Evolutionary conservation across 768 basidiomycete species (phyloP), one percentile per base, ranked within the genome.

Genomic region (Boletus pseudopeckii): DNA sequence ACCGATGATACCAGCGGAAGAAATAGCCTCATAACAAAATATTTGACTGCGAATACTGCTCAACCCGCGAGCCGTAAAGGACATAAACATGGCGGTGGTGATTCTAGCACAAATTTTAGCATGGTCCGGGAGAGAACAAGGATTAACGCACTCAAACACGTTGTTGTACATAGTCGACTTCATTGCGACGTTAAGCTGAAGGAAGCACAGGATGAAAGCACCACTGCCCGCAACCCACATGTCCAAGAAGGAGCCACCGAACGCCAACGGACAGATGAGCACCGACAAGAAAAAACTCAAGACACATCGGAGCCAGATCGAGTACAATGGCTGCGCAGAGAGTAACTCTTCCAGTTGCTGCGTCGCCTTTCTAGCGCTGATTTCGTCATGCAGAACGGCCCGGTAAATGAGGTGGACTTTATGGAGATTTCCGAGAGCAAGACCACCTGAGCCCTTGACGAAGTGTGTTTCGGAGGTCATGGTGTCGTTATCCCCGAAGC

Each of bases 11-110:
- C 85, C 85, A 47, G 91, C 80, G 8, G 90, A 92, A 1, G 93
- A 93, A 54, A 96, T 88, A 4, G 94, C 89, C 3, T 90, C 87
- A 66, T 95, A 97, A 67, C 93, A 97, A 71, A 97, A 96, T 46
- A 89, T 78, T 45, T 85, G 79, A 46, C 77, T 80, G 17, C 80
- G 80, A 54, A 92, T 90, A 58, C 86, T 88, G 55, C 90, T 88
- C 33, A 97, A 72, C 9, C 85, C 92, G 42, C 93, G 85, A 38
- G 92, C 87, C 28, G 77, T 71, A 64, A 93, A 90, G 0, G 91
- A 91, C 48, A 93, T 84, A 32, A 89, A 67, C 52, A 90, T 90
- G 1, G 89, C 87, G 20, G 89, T 83, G 0, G 88, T 88, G 56
- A 93, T 90, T 64, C 91, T 93, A 37, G 32, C 48, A 49, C 30